Evolutionary conservation across 1,139 yeast species (phyloP).

Genomic region (Nakaseomyces delphensis): DNA sequence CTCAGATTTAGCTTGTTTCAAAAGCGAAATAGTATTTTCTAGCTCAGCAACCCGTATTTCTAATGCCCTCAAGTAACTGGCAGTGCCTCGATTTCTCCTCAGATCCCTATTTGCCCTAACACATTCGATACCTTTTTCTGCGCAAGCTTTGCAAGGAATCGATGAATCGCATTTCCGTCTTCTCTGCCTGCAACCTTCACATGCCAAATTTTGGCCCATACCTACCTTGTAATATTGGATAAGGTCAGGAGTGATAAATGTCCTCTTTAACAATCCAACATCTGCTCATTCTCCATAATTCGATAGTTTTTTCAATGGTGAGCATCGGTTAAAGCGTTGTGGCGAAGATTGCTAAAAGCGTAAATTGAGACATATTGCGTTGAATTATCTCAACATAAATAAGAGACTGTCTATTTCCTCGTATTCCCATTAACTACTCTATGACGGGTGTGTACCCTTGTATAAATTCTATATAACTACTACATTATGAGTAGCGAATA

Average conservation of each 20-base stretch:
- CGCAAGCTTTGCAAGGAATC: slow-evolving; percentile 43
- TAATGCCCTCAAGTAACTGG: slow-evolving; percentile 37
- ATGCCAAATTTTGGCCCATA: slow-evolving; percentile 24
- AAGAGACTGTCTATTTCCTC: background rate
- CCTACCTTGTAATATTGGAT: too few relatives aligned
- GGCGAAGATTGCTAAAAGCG: background rate
- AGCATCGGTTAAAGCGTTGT: background rate
- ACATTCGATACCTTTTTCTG: slow-evolving; percentile 39
- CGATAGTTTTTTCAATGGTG: slow-evolving; percentile 1
- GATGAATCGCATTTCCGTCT: slow-evolving; percentile 45
- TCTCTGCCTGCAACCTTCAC: slow-evolving; percentile 45
- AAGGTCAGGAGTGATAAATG: too few relatives aligned
- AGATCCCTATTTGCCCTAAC: slow-evolving; percentile 39
- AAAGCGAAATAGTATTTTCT: slow-evolving; percentile 11
- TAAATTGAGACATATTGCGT: too few relatives aligned
- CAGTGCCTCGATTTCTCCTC: slow-evolving; percentile 43
- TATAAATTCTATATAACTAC: too few relatives aligned
- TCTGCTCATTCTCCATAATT: too few relatives aligned
- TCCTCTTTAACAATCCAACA: too few relatives aligned
- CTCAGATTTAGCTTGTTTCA: slow-evolving; percentile 11
- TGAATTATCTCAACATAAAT: background rate
- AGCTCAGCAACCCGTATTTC: slow-evolving; percentile 23
- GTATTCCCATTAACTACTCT: too few relatives aligned
- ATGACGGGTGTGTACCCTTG: too few relatives aligned
- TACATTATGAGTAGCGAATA: too few relatives aligned